Percentiles rank a stretch among this genome's conserved stretches.
These are phyloP conservation scores for Talaromyces stipitatus DNA, from an alignment of 495 filamentous ascomycete genomes.

Conservation along the genomic window DNA sequence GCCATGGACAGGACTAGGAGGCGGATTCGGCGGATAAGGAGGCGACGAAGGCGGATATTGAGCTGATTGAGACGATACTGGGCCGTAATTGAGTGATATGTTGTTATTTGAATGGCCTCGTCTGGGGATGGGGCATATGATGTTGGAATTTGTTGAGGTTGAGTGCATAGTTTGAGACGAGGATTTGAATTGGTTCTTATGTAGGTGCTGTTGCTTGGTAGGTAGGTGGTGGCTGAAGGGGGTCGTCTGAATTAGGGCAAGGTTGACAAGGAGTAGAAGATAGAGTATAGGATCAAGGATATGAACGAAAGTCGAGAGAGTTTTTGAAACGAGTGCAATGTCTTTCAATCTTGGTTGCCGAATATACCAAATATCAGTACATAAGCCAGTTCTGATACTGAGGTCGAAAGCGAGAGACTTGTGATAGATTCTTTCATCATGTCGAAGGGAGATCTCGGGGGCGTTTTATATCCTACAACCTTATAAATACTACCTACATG, in stretches of 20 bases:
- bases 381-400: background rate
- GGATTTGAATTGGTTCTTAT: too few species aligned
- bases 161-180: background rate
- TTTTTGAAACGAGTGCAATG: background rate
- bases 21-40: conserved; percentile 36
- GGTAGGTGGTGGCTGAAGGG: too few species aligned
- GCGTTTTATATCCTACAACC: background rate
- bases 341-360: background rate
- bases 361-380: too few species aligned
- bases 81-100: background rate
- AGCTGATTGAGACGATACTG: background rate
- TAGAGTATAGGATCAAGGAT: background rate
- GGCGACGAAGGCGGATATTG: conserved; percentile 28
- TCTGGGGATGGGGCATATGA: background rate
- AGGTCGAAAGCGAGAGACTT: background rate
- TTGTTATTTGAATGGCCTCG: background rate
- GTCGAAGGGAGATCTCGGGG: background rate
- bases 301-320: background rate
- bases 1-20: conserved; percentile 33
- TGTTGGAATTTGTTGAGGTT: background rate
- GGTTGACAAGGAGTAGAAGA: background rate
- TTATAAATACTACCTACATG: background rate
- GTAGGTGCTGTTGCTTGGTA: too few species aligned
- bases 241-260: background rate
- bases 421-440: background rate